These are phyloP conservation scores for Basidiobolus heterosporus DNA, from an alignment of 371 early-diverging fungal genomes.

Conservation along the genomic window DNA sequence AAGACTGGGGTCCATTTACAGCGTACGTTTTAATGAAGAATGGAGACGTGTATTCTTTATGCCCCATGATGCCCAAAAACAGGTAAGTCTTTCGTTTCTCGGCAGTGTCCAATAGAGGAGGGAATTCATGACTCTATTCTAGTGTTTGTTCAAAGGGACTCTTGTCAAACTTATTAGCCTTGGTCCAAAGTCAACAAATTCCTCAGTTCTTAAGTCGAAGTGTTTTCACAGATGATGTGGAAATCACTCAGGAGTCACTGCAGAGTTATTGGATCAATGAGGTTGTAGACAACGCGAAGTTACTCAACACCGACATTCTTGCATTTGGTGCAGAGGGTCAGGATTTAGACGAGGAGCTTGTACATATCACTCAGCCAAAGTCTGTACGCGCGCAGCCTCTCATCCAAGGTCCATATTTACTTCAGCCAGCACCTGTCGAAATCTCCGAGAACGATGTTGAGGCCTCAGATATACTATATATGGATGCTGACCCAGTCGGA, in stretches of 20 bases:
- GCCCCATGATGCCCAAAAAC: constrained; percentile 27
- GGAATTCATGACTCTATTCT: not conserved
- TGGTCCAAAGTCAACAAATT: not conserved
- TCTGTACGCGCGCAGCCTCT: constrained; percentile 2
- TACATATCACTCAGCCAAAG: constrained; percentile 8
- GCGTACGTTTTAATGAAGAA: constrained; percentile 27
- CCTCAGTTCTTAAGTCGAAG: not conserved
- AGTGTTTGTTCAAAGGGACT: not conserved
- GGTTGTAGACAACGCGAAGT: constrained; percentile 8
- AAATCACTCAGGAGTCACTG: not conserved
- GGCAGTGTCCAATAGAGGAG: not conserved
- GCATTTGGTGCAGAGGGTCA: not conserved
- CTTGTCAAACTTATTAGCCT: not conserved
- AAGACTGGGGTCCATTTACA: constrained; percentile 26
- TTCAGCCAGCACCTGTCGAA: constrained; percentile 17
- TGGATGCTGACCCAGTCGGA: constrained; percentile 12
- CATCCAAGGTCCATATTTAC: constrained; percentile 21
- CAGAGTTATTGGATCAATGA: constrained; percentile 13
- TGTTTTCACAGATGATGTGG: not conserved
- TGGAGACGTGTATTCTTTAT: constrained; percentile 27
- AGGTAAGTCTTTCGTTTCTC: constrained; percentile 15
- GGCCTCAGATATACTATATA: constrained; percentile 19
- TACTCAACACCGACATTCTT: constrained; percentile 5
- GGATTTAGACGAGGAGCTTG: constrained; percentile 5
- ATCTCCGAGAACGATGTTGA: constrained; percentile 13